These are phyloP conservation scores for Camelina laxa DNA, from an alignment of 345 rosid genomes.

Conservation along the genomic window DNA sequence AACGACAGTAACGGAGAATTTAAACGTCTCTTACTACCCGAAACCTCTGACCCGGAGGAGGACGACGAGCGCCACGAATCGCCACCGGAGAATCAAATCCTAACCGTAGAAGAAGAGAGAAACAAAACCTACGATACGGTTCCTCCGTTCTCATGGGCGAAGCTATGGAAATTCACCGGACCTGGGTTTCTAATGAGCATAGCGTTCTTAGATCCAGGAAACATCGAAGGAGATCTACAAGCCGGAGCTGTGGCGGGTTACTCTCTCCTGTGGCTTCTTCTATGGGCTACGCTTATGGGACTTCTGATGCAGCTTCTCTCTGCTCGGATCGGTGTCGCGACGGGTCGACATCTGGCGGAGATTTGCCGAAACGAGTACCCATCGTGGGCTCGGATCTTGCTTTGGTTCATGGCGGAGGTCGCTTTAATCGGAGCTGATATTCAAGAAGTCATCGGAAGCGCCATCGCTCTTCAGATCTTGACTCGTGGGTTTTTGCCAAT, in stretches of 20 bases:
- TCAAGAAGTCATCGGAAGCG: constrained; percentile 95
- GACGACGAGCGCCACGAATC: constrained; percentile 44
- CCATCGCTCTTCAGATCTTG: constrained; percentile 88
- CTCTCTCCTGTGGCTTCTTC: constrained; percentile 82
- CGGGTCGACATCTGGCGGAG: constrained; percentile 93
- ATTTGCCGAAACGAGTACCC: constrained; percentile 82
- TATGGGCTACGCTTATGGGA: constrained; percentile 92
- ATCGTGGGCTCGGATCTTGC: constrained; percentile 67
- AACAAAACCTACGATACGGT: constrained; percentile 42
- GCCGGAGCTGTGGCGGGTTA: constrained; percentile 93
- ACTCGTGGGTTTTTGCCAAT: constrained; percentile 80
- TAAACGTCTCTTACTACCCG: constrained; percentile 48
- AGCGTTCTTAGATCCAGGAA: constrained; percentile 92
- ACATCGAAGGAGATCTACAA: constrained; percentile 93
- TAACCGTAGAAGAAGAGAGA: constrained; percentile 43
- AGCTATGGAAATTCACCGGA: constrained; percentile 91
- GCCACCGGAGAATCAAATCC: constrained; percentile 59
- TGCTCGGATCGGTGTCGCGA: constrained; percentile 87
- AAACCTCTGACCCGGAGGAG: constrained; percentile 30
- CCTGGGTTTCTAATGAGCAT: constrained; percentile 97
- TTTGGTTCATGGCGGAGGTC: constrained; percentile 96
- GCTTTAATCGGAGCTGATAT: constrained; percentile 94
- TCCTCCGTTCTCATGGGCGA: constrained; percentile 88
- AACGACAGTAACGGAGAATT: constrained; percentile 50
- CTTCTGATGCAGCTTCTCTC: constrained; percentile 80